These are phyloP conservation scores for Boletus patriciae DNA, from an alignment of 768 basidiomycete species.

Conservation along the genomic window DNA sequence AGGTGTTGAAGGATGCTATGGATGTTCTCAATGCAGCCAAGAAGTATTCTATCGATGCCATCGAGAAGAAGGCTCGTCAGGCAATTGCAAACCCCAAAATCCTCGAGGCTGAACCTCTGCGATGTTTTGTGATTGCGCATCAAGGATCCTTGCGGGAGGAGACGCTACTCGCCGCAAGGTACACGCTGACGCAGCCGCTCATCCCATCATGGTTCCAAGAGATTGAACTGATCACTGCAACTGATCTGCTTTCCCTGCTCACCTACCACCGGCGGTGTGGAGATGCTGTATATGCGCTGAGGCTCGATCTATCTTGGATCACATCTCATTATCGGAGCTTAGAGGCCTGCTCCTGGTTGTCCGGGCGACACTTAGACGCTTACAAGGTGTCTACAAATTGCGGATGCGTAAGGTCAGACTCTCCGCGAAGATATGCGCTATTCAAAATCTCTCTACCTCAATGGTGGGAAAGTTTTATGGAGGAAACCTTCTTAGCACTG, in stretches of 20 bases:
- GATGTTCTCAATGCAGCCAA: not conserved
- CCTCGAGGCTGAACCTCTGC: not conserved
- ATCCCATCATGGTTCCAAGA: conserved; percentile 25
- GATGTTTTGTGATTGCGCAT: not conserved
- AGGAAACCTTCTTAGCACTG: conserved; percentile 4
- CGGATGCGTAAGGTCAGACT: no score
- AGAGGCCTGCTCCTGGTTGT: no score
- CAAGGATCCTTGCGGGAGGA: not conserved
- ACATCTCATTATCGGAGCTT: not conserved
- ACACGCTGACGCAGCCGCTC: conserved; percentile 27
- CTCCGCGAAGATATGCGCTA: no score
- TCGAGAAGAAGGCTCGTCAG: not conserved
- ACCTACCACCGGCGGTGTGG: conserved; percentile 22
- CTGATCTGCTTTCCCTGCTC: conserved; percentile 24
- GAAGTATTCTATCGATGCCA: not conserved
- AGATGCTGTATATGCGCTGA: conserved; percentile 6
- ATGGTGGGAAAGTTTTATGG: conserved; percentile 25
- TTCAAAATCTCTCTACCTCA: no score
- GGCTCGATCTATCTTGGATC: conserved; percentile 14
- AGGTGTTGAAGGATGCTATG: not conserved
- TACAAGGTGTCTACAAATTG: no score
- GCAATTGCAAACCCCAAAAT: not conserved
- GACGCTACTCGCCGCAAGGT: not conserved
- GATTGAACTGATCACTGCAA: conserved; percentile 25
- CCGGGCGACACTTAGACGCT: no score